Percentiles rank a stretch among this genome's conserved stretches.
Conservation (phyloP, 2,329 filamentous ascomycete genomes). For the Trichoderma aggressivum region DNA sequence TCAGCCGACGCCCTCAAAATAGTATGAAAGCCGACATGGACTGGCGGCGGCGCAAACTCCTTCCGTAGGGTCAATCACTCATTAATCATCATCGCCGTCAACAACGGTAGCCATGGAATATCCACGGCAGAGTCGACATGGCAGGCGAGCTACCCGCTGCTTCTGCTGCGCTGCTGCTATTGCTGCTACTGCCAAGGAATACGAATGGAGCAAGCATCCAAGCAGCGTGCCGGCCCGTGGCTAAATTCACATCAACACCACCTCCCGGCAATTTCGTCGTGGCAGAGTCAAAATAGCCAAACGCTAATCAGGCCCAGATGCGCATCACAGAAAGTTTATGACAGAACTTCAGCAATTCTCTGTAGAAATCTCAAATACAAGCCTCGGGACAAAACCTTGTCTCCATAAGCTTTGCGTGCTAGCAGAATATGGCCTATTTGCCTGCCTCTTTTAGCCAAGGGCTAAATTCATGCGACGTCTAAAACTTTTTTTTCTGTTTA, state of each 20-base stretch:
- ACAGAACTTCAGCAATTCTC: background rate
- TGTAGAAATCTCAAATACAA: background rate
- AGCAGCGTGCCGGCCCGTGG: slow-evolving; percentile 2
- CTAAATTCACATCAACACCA: background rate
- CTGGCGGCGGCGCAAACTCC: background rate
- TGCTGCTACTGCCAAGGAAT: background rate
- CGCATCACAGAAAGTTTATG: background rate
- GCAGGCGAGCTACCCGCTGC: background rate
- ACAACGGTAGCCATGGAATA: background rate
- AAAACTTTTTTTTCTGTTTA: background rate
- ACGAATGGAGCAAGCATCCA: background rate
- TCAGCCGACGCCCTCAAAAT: background rate
- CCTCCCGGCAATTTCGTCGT: background rate
- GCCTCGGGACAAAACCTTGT: background rate
- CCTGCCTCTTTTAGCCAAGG: slow-evolving; percentile 9
- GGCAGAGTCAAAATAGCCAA: background rate
- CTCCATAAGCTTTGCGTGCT: background rate
- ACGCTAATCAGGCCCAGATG: background rate
- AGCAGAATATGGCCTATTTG: background rate
- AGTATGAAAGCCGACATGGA: background rate
- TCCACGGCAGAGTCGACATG: background rate
- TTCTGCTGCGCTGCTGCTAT: background rate
- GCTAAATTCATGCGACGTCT: slow-evolving; percentile 2
- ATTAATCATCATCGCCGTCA: background rate
- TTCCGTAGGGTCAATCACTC: background rate